phyloP scores from a whole-genome alignment of 2,329 filamentous ascomycete genomes.

The Knoxdaviesia proteae region DNA sequence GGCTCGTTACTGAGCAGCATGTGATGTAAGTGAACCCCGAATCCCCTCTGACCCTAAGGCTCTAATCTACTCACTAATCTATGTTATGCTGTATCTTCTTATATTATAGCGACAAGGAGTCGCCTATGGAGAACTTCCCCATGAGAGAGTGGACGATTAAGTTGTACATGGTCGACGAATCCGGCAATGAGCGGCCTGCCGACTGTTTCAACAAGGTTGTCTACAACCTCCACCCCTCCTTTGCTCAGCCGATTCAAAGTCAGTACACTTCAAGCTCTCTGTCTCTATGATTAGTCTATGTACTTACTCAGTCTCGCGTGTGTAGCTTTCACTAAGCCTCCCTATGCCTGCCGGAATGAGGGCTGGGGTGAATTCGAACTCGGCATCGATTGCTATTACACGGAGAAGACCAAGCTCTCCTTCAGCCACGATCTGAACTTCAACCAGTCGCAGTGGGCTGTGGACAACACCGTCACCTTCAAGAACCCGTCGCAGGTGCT shows the following conservation, averaged over 20 bases:
- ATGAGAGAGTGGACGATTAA: conserved; percentile 85
- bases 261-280: conserved; percentile 16
- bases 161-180: conserved; percentile 65
- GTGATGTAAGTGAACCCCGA: conserved; percentile 47
- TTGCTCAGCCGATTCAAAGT: conserved; percentile 75
- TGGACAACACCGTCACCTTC: conserved; percentile 62
- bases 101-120: conserved; percentile 51
- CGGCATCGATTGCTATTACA: conserved; percentile 60
- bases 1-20: conserved; percentile 81
- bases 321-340: conserved; percentile 58
- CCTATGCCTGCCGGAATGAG: conserved; percentile 79
- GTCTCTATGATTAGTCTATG: not conserved
- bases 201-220: conserved; percentile 78
- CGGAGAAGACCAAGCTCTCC: conserved; percentile 69
- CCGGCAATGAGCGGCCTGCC: conserved; percentile 65
- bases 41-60: not conserved
- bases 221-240: conserved; percentile 87
- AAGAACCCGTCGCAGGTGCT: conserved; percentile 85
- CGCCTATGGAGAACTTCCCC: conserved; percentile 69
- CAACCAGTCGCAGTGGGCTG: conserved; percentile 58
- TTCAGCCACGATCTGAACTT: conserved; percentile 89
- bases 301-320: conserved; percentile 5
- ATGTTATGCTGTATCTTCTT: not conserved
- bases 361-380: conserved; percentile 99
- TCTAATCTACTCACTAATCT: not conserved